Evolutionary conservation across 331 rosid genomes (phyloP), one percentile per base, ranked within the genome.

Genomic region (Saraca asoca): DNA sequence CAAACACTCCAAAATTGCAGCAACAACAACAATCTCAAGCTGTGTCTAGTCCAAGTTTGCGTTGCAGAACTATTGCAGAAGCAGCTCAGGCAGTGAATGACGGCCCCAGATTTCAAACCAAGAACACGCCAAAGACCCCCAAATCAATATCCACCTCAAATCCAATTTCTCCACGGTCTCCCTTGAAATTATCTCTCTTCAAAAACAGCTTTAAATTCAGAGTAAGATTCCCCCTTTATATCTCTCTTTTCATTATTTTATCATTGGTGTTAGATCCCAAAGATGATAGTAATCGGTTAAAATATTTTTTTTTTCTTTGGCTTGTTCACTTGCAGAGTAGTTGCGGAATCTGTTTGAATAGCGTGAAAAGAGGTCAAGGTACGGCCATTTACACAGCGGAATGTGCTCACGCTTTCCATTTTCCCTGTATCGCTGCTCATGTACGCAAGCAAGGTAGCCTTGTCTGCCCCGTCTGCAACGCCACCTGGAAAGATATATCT

Each of bases 381-480:
- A 94, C 91, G 17, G 99, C 99, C 41, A 94, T 94, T 50, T 94
- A 90, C 92, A 94, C 99, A 0, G 99, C 97, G 2, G 99, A 94
- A 73, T 94, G 99, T 34, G 48, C 76, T 3, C 99, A 94, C 73
- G 96, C 97, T 12, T 94, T 94, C 58, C 99, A 94, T 65, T 94
- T 94, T 41, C 97, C 99, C 1, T 90, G 99, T 59, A 88, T 94
- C 24, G 97, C 96, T 1, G 79, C 78, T 7, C 77, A 83, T 62
- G 95, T 90, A 2, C 77, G 92, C 62, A 84, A 88, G 37, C 86
- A 88, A 16, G 88, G 81, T 14, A 60, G 64, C 37, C 90, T 94
- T 0, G 73, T 90, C 15, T 94, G 99, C 49, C 99, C 99, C 0
- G 96, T 90, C 16, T 94, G 99, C 82, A 88, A 70, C 86, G 76